phyloP scores from a whole-genome alignment of 768 basidiomycete genomes.

The Leccinum fibrillosum region DNA sequence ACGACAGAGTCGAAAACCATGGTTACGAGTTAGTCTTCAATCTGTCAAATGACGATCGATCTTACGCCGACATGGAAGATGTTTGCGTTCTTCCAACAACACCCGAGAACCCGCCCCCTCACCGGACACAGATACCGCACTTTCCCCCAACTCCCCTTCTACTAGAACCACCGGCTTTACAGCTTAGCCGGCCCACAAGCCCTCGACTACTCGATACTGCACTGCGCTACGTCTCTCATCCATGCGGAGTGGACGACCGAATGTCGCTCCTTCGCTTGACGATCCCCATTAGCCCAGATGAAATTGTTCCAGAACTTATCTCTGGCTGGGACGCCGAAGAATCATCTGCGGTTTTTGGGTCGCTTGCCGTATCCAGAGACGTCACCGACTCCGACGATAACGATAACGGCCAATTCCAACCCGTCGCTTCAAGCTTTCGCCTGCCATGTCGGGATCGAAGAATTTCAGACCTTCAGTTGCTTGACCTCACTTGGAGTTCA shows the following conservation, averaged over 20 bases:
- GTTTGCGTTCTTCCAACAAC: slow-evolving; percentile 25
- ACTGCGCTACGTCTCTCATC: slow-evolving; percentile 31
- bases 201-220: background rate
- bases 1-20: background rate
- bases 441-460: background rate
- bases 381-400: slow-evolving; percentile 3
- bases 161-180: background rate
- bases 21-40: slow-evolving; percentile 6
- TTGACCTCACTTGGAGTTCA: slow-evolving; percentile 53
- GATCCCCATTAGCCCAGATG: slow-evolving; percentile 33
- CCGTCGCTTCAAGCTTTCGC: background rate
- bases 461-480: background rate
- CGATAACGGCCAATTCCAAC: background rate
- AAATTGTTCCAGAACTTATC: slow-evolving; percentile 22
- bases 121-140: background rate
- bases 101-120: slow-evolving; percentile 30
- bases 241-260: slow-evolving; percentile 40
- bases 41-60: slow-evolving; percentile 8
- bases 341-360: slow-evolving; percentile 14
- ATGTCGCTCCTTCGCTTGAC: slow-evolving; percentile 34
- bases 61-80: background rate
- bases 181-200: background rate
- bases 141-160: background rate
- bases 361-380: background rate
- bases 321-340: slow-evolving; percentile 28